These are phyloP conservation scores for Ammopiptanthus mongolicus DNA, from an alignment of 306 rosid species.

Conservation along the genomic window DNA sequence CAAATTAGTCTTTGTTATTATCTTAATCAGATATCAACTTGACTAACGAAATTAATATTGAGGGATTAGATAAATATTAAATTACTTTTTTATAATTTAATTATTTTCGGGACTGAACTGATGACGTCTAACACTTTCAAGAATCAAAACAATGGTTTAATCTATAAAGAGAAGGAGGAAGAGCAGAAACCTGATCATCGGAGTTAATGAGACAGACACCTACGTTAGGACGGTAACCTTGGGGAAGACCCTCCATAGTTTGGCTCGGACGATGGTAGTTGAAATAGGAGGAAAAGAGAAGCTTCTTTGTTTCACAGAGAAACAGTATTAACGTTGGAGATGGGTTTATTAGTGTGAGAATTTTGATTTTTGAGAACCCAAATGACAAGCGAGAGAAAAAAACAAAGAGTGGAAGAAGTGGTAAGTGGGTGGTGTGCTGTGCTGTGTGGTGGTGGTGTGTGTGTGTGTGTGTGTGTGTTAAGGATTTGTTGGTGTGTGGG, in stretches of 20 bases:
- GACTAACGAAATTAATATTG: too few relatives aligned
- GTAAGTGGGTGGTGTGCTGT: background rate
- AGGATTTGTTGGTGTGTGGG: constrained; percentile 23
- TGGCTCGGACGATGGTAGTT: background rate
- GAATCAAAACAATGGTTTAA: too few relatives aligned
- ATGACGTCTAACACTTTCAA: too few relatives aligned
- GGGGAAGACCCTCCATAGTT: constrained; percentile 81
- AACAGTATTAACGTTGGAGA: background rate
- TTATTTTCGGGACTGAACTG: too few relatives aligned
- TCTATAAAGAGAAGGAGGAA: background rate
- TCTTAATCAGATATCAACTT: too few relatives aligned
- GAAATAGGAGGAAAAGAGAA: background rate
- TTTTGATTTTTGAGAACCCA: background rate
- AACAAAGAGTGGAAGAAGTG: background rate
- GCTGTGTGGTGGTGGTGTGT: background rate
- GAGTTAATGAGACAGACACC: constrained; percentile 94
- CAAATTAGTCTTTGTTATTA: too few relatives aligned
- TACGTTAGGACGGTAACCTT: constrained; percentile 97
- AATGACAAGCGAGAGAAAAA: background rate
- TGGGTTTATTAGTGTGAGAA: background rate
- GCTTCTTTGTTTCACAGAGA: background rate
- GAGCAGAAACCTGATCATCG: constrained; percentile 54
- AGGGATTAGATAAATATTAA: too few relatives aligned
- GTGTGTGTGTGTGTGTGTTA: constrained; percentile 6
- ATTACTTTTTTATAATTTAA: too few relatives aligned